Base-by-base conservation (phyloP, 805 yeast species). In the Candida oleophila region DNA sequence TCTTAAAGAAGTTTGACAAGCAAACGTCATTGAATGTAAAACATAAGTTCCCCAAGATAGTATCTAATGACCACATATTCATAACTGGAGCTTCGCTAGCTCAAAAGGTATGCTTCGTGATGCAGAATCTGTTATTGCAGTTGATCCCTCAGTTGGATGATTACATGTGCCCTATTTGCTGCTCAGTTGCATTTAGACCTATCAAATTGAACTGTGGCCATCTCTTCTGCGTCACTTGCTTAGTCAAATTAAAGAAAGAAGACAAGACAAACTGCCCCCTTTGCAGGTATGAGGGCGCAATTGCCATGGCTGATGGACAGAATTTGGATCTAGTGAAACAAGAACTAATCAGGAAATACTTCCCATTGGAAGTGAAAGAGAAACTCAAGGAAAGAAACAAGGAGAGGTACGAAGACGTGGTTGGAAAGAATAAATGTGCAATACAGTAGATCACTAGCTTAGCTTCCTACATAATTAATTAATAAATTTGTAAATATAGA, bases 141-240 rank as follows among this genome's bases (percentile, higher is more conserved):
- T 62, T 86, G 1, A 67, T 85, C 1, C 94, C 94, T 1, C 91
- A 85, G 59, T 64, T 87, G 3, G 91, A 86, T 42, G 92, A 87
- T 59, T 86, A 85, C 55, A 68, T 80, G 1, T 86, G 94, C 58
- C 89, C 91, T 1, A 80, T 86, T 8, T 86, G 94, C 59, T 76
- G 79, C 60, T 73, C 79, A 2, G 74, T 86, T 40, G 89, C 90
- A 0, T 86, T 76, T 65, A 83, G 85, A 55, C 94, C 94, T 2
- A 82, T 86, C 41, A 65, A 82, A 41, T 66, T 86, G 14, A 65
- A 62, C 8, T 86, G 94, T 61, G 76, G 76, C 1, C 94, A 86
- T 58, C 65, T 84, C 18, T 86, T 85, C 60, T 86, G 94, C 60
- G 81, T 86, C 2, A 65, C 91, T 41, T 86, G 94, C 55, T 61